These are phyloP conservation scores for Arthrinium phaeospermum DNA, from an alignment of 2,329 filamentous ascomycete species.

Conservation along the genomic window DNA sequence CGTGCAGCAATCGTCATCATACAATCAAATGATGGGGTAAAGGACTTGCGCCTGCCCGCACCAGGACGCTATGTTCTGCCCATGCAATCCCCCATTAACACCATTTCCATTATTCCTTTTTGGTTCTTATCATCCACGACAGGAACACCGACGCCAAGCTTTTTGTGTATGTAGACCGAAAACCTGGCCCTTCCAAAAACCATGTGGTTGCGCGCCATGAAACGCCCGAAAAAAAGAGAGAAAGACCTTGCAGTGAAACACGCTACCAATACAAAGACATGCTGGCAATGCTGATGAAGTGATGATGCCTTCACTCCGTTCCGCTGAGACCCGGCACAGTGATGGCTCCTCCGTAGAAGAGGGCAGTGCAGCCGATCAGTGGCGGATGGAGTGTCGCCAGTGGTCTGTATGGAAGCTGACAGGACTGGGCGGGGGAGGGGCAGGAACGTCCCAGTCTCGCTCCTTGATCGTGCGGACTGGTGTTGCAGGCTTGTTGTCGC, in stretches of 20 bases:
- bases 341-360: background rate
- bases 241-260: constrained; percentile 14
- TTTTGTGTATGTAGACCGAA: constrained; percentile 18
- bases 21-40: constrained; percentile 10
- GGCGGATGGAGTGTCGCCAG: constrained; percentile 51
- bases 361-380: constrained; percentile 31
- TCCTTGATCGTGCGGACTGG: constrained; percentile 59
- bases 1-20: constrained; percentile 10
- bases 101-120: constrained; percentile 16
- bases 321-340: background rate
- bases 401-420: constrained; percentile 65
- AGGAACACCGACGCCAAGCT: constrained; percentile 13
- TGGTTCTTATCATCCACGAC: background rate
- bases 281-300: constrained; percentile 15
- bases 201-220: constrained; percentile 14
- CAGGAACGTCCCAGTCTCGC: constrained; percentile 68
- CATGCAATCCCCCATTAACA: background rate
- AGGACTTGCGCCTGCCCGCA: background rate
- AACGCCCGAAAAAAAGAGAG: constrained; percentile 3
- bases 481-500: constrained; percentile 47
- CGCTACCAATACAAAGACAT: constrained; percentile 20
- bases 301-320: background rate
- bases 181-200: constrained; percentile 9
- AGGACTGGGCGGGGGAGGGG: constrained; percentile 67
- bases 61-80: constrained; percentile 1